phyloP scores from a whole-genome alignment of 2,329 filamentous ascomycete species.

The Cucurbitaria berberidis region DNA sequence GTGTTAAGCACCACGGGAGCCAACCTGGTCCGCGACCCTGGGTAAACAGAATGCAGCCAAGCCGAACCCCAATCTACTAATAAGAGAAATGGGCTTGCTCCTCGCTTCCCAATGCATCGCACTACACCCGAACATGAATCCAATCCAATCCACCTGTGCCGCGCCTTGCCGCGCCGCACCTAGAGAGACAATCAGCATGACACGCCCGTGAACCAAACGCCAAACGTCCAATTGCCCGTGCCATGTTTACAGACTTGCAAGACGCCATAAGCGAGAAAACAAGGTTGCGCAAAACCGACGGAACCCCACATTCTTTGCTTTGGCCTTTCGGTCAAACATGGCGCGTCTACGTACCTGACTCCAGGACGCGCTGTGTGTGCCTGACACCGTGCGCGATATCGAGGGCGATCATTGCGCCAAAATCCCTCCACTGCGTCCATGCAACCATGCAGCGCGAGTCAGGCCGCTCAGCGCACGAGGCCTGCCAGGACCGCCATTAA shows the following conservation, averaged over 20 bases:
- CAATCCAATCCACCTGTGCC: background rate
- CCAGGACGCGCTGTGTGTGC: conserved; percentile 9
- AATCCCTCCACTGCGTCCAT: conserved; percentile 7
- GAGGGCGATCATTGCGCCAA: conserved; percentile 22
- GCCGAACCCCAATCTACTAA: conserved; percentile 8
- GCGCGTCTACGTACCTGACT: conserved; percentile 12
- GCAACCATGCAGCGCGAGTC: conserved; percentile 10
- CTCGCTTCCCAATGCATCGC: conserved; percentile 6
- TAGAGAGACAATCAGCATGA: no score
- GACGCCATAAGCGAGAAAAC: conserved; percentile 13
- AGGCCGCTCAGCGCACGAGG: conserved; percentile 39
- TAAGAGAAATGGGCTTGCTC: background rate
- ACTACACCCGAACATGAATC: conserved; percentile 8
- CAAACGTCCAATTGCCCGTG: background rate
- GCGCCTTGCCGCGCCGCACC: conserved; percentile 3
- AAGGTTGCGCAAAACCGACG: conserved; percentile 4
- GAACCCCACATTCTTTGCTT: conserved; percentile 16
- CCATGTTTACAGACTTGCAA: background rate
- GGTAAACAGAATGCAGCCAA: conserved; percentile 3
- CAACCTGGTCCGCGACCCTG: conserved; percentile 1
- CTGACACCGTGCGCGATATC: conserved; percentile 22
- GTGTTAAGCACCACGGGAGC: no score
- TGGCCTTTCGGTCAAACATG: conserved; percentile 4
- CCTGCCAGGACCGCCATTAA: conserved; percentile 50
- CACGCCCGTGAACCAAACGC: conserved; percentile 1